phyloP scores from a whole-genome alignment of 2,329 filamentous ascomycete species.

The Aspergillus ruber region DNA sequence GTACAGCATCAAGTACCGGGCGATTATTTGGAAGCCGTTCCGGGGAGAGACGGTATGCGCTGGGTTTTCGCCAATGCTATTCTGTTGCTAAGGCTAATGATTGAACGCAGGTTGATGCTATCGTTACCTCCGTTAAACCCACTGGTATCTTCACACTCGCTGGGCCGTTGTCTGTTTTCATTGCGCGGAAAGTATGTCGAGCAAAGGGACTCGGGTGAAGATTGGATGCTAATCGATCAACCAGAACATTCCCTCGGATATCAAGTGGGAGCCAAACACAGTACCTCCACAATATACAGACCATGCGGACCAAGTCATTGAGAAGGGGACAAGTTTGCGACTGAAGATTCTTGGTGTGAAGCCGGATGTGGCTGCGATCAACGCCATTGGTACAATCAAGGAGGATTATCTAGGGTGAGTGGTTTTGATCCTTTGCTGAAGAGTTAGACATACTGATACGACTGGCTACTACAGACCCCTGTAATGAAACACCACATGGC shows the following conservation, averaged over 20 bases:
- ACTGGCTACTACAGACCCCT: conserved; percentile 20
- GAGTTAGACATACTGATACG: conserved; percentile 6
- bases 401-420: conserved; percentile 53
- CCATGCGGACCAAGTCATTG: conserved; percentile 87
- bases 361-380: conserved; percentile 91
- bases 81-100: conserved; percentile 21
- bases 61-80: too few relatives aligned
- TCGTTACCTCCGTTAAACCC: conserved; percentile 84
- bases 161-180: conserved; percentile 44
- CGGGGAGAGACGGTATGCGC: conserved; percentile 85
- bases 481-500: conserved; percentile 13
- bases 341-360: conserved; percentile 91
- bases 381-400: conserved; percentile 95
- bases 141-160: conserved; percentile 67
- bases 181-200: conserved; percentile 62
- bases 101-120: conserved; percentile 72
- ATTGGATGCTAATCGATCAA: conserved; percentile 10
- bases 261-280: conserved; percentile 91
- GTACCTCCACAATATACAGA: conserved; percentile 97
- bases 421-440: not conserved
- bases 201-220: conserved; percentile 1
- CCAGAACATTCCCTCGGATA: conserved; percentile 69
- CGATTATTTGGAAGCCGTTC: conserved; percentile 96
- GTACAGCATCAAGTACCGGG: conserved; percentile 90
- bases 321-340: conserved; percentile 86